Base-by-base conservation (phyloP, 306 rosid species). In the Sophora flavescens region DNA sequence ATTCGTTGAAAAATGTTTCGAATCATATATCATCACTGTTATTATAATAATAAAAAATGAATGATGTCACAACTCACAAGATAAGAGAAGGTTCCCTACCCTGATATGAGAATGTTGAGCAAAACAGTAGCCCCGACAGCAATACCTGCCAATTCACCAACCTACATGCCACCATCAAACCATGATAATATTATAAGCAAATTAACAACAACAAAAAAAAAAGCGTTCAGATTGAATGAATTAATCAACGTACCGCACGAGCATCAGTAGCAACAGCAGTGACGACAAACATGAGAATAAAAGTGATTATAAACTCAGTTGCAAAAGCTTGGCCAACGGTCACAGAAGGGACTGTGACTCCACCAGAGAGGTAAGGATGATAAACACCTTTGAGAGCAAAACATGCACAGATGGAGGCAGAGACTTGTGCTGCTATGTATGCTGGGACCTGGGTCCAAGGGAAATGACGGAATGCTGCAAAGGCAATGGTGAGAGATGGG, bases 221-320 rank as follows among this genome's bases (percentile, higher is more conserved):
- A 42, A 1, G n/a, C n/a, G 68, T 2, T 7, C 2, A 10, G 50
- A 2, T 67, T 47, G 58, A 67, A 65, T 3, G 7, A 41, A 26
- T 6, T 33, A 28, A 30, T 0, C 0, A 56, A 78, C 84, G 0
- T 53, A 91, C 96, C 45, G 98, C 98, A 3, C 98, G 96, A 3
- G 96, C 87, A 56, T 93, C 98, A 38, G 98, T 93, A 6, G 98
- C 98, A 28, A 93, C 98, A n/a, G 98, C 94, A 47, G 98, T 93
- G 70, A 91, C 95, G 1, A 94, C 97, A 61, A 92, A 94, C 79
- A 94, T 14, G 85, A 94, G 98, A 78, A 62, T 90, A 8, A 94
- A 94, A 17, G 97, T 89, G 88, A 94, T 94, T 1, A 94, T 63
- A 59, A 92, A 90, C 86, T 94, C 98, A 0, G 93, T 87, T 0